A percentile compares a stretch with the other conserved stretches of the same genome.
Conservation (phyloP, 805 yeast species). For the Suhomyces xylopsoci region DNA sequence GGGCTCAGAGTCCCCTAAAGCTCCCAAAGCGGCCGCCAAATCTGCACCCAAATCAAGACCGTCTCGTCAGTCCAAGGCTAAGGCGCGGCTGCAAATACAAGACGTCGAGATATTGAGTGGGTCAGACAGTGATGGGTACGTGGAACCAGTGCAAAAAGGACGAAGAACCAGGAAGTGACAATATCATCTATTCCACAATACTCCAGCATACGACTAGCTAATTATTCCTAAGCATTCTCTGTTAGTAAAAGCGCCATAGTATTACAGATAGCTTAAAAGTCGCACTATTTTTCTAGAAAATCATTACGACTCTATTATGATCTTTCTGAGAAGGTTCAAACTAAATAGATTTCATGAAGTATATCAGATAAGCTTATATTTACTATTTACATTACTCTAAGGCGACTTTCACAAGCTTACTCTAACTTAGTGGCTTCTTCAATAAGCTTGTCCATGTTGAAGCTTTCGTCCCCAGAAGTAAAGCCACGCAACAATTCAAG, state of each 20-base stretch:
- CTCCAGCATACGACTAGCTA: background rate
- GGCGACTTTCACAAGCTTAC: constrained; percentile 57
- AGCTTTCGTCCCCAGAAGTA: constrained; percentile 64
- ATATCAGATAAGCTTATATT: background rate
- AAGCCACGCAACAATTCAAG: constrained; percentile 60
- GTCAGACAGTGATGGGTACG: constrained; percentile 2
- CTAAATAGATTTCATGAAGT: too few relatives aligned
- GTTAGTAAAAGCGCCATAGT: background rate
- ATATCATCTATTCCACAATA: too few relatives aligned
- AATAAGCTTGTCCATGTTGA: constrained; percentile 65
- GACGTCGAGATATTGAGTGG: constrained; percentile 1
- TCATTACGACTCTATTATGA: background rate
- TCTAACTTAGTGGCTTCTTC: constrained; percentile 70
- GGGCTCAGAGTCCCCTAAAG: background rate
- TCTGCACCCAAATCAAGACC: background rate
- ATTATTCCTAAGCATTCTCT: background rate
- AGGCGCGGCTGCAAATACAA: constrained; percentile 4
- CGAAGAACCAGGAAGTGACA: background rate
- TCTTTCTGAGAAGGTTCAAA: background rate
- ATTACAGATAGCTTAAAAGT: background rate
- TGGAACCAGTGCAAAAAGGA: background rate
- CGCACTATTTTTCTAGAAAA: background rate
- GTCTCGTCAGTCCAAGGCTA: constrained; percentile 4
- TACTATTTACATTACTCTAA: constrained; percentile 44
- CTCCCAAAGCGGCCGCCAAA: background rate